These are phyloP conservation scores for Musa acuminata DNA, from an alignment of 176 grass and related monocot species.

Conservation along the genomic window DNA sequence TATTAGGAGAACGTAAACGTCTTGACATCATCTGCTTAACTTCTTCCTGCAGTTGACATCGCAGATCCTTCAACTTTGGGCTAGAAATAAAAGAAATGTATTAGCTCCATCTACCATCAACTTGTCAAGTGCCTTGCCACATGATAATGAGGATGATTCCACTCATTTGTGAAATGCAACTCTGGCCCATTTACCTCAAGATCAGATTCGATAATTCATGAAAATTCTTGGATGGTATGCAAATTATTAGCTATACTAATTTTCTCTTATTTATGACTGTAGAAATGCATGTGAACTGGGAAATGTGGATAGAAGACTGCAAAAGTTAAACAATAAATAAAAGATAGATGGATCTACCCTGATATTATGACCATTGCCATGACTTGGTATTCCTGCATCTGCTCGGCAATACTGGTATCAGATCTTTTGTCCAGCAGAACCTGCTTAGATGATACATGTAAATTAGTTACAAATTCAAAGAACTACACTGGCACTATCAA, in stretches of 20 bases:
- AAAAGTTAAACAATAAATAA: conserved; percentile 3
- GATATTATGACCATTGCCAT: conserved; percentile 66
- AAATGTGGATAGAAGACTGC: neutral
- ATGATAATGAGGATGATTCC: no score
- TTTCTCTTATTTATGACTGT: neutral
- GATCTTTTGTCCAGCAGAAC: conserved; percentile 58
- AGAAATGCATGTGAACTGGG: neutral
- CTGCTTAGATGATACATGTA: conserved; percentile 19
- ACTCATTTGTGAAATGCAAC: no score
- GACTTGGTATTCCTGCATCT: conserved; percentile 80
- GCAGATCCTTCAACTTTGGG: conserved; percentile 67
- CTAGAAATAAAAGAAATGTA: conserved; percentile 29
- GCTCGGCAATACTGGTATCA: conserved; percentile 34
- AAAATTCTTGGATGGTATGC: no score
- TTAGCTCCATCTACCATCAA: neutral
- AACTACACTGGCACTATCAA: neutral
- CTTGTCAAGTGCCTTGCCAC: neutral
- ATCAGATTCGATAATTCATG: no score
- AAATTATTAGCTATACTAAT: no score
- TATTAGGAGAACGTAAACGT: conserved; percentile 37
- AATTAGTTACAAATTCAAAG: neutral
- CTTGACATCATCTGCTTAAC: conserved; percentile 63
- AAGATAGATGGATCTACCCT: conserved; percentile 38
- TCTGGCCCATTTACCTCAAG: no score
- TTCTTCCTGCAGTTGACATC: conserved; percentile 63